Evolutionary conservation across 2,329 filamentous ascomycete genomes (phyloP).

Genomic region (Didymella pomorum): DNA sequence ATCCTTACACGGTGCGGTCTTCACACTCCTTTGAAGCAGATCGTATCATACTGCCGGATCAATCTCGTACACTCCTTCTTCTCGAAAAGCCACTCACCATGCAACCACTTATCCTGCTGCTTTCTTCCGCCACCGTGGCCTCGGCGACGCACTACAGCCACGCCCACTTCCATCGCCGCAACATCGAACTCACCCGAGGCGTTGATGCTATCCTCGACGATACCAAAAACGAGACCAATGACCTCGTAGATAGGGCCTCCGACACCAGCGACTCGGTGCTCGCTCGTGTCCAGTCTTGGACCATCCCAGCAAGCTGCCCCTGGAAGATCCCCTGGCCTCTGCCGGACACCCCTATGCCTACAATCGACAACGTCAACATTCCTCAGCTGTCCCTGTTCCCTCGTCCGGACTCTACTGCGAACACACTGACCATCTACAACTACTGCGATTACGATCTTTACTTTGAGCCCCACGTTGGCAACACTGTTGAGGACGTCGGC

Average conservation of each 20-base stretch:
- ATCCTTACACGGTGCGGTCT: slow-evolving; percentile 7
- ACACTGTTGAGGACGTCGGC: slow-evolving; percentile 4
- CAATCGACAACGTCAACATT: slow-evolving; percentile 14
- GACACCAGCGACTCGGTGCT: slow-evolving; percentile 16
- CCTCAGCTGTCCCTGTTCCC: slow-evolving; percentile 27
- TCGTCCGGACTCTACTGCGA: slow-evolving; percentile 12
- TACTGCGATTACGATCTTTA: slow-evolving; percentile 31
- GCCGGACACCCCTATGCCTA: slow-evolving; percentile 21
- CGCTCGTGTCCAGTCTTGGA: slow-evolving; percentile 15
- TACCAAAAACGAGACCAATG: slow-evolving; percentile 14
- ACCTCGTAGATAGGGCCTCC: slow-evolving; percentile 8
- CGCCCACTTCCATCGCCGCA: slow-evolving; percentile 7
- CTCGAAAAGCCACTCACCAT: neutral
- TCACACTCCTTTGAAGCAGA: slow-evolving; percentile 8
- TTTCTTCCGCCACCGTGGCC: slow-evolving; percentile 8
- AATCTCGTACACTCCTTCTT: neutral
- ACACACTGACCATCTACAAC: slow-evolving; percentile 28
- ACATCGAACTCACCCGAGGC: slow-evolving; percentile 9
- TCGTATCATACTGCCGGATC: neutral
- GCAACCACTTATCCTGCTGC: slow-evolving; percentile 5
- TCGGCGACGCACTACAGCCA: slow-evolving; percentile 11
- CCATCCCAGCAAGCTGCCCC: slow-evolving; percentile 18
- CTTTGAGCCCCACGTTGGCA: slow-evolving; percentile 22
- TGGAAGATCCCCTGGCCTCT: slow-evolving; percentile 24
- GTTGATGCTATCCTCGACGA: slow-evolving; percentile 9